Evolutionary conservation across 768 basidiomycete species (phyloP).

Genomic region (Chalciporus chontae): DNA sequence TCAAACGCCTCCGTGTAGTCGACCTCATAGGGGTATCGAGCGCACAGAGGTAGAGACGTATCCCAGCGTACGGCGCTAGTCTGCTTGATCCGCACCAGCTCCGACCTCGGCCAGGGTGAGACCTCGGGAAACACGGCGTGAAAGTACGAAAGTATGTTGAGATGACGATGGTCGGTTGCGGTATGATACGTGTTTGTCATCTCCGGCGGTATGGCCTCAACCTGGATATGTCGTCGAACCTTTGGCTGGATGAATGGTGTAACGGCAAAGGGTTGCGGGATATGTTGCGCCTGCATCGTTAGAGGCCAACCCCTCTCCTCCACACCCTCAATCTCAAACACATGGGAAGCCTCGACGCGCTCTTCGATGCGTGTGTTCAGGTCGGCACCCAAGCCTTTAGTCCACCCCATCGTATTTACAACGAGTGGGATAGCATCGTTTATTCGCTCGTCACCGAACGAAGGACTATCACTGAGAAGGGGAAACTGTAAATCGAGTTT

Average conservation of each 20-base stretch:
- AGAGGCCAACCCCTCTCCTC: conserved; percentile 24
- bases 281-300: conserved; percentile 4
- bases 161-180: conserved; percentile 62
- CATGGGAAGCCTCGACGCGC: conserved; percentile 48
- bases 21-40: conserved; percentile 70
- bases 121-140: conserved; percentile 46
- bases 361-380: conserved; percentile 68
- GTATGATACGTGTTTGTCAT: conserved; percentile 28
- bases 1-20: conserved; percentile 55
- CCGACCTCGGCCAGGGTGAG: conserved; percentile 12
- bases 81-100: conserved; percentile 24
- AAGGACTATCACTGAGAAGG: conserved; percentile 26
- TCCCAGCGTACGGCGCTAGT: conserved; percentile 56
- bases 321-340: conserved; percentile 20
- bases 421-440: conserved; percentile 71
- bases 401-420: conserved; percentile 97
- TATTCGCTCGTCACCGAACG: conserved; percentile 38
- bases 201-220: conserved; percentile 46
- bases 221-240: neutral
- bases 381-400: conserved; percentile 88
- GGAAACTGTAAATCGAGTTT: conserved; percentile 63
- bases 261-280: neutral
- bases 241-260: conserved; percentile 1
- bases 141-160: conserved; percentile 77
- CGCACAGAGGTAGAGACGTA: conserved; percentile 62